Conservation (phyloP, 257 asterid species). For the Scutellaria minor region DNA sequence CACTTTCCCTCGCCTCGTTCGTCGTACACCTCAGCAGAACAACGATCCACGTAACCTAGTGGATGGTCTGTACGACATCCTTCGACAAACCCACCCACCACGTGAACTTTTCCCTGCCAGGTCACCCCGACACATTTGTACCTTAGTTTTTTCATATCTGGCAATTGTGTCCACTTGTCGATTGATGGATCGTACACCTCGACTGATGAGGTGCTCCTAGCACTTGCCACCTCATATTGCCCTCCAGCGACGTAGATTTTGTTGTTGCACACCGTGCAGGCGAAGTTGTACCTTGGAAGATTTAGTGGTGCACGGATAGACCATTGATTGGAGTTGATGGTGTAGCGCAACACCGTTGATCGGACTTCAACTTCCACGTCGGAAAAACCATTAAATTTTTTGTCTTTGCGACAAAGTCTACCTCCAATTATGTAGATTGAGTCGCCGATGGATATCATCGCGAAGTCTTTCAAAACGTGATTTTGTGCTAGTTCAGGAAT, state of each 20-base stretch:
- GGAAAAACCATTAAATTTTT: not conserved
- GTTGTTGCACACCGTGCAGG: conserved; percentile 44
- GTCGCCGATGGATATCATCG: conserved; percentile 42
- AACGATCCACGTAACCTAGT: conserved; percentile 39
- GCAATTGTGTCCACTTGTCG: conserved; percentile 45
- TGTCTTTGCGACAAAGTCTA: conserved; percentile 40
- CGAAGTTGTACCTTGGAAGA: conserved; percentile 53
- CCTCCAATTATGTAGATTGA: conserved; percentile 54
- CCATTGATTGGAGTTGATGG: conserved; percentile 38
- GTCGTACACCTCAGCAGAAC: conserved; percentile 57
- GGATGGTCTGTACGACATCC: conserved; percentile 28
- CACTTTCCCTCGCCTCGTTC: conserved; percentile 26
- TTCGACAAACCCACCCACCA: conserved; percentile 55
- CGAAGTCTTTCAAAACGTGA: conserved; percentile 52
- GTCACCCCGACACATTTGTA: conserved; percentile 59
- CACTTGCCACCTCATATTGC: conserved; percentile 42
- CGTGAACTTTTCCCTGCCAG: conserved; percentile 58
- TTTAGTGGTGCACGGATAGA: conserved; percentile 45
- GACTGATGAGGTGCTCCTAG: conserved; percentile 46
- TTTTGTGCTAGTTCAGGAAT: conserved; percentile 36
- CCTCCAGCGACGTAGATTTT: conserved; percentile 61
- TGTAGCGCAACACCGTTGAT: conserved; percentile 41
- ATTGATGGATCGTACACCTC: conserved; percentile 47
- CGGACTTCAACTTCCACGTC: conserved; percentile 37
- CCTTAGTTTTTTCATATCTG: conserved; percentile 45